These are phyloP conservation scores for Herpetomonas tarakana DNA, from an alignment of 208 protist genomes.

Conservation along the genomic window DNA sequence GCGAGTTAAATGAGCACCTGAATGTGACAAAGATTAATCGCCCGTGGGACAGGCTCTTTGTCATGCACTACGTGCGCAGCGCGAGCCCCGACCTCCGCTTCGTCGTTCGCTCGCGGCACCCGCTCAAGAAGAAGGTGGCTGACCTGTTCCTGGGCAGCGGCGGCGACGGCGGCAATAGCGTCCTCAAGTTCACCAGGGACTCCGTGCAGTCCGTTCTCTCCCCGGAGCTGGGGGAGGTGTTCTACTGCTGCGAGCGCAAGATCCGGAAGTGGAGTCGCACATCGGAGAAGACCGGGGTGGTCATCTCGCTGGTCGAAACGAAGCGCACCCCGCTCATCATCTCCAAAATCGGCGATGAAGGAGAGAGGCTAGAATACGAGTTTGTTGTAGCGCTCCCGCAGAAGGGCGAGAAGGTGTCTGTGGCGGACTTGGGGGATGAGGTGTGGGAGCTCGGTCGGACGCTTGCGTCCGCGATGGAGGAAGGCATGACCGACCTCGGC, in stretches of 20 bases:
- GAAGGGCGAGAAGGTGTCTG: conserved; percentile 64
- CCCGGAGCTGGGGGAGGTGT: conserved; percentile 83
- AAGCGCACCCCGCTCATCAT: conserved; percentile 90
- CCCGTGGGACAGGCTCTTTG: conserved; percentile 85
- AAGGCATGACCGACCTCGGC: conserved; percentile 80
- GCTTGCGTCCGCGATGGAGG: conserved; percentile 62
- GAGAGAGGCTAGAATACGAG: conserved; percentile 87
- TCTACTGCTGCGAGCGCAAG: conserved; percentile 85
- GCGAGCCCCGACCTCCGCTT: conserved; percentile 87
- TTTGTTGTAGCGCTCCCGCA: conserved; percentile 80
- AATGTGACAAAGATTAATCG: conserved; percentile 67
- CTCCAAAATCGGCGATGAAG: conserved; percentile 75
- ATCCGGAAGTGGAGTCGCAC: conserved; percentile 64
- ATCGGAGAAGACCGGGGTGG: conserved; percentile 5
- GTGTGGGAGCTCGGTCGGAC: conserved; percentile 73
- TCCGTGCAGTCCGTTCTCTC: conserved; percentile 84
- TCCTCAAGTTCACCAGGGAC: conserved; percentile 81
- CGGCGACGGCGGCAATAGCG: background rate
- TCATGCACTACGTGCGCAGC: conserved; percentile 80
- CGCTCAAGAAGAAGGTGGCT: conserved; percentile 82
- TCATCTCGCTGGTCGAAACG: conserved; percentile 73
- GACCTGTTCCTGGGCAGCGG: conserved; percentile 78
- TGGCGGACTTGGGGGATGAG: conserved; percentile 55
- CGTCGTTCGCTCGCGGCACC: conserved; percentile 77
- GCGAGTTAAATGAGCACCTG: conserved; percentile 82